Base-by-base conservation (phyloP, 768 basidiomycete genomes). In the Tylopilus balloui region DNA sequence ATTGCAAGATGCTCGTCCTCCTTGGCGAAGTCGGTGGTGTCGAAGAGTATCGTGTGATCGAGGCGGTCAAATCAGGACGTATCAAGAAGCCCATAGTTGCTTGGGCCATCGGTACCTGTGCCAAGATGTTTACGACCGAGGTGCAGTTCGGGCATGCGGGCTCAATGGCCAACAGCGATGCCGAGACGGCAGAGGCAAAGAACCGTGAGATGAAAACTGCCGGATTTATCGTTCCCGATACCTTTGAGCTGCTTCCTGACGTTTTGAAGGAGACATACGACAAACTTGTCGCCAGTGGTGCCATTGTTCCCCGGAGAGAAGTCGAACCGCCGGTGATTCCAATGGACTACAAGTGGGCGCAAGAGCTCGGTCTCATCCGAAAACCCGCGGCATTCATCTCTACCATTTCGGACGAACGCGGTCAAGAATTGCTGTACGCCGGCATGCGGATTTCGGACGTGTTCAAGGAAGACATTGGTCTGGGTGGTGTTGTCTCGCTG, bases 311-410 rank as follows among this genome's bases (percentile, higher is more conserved):
- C 55, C 76, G 83, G 74, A 60, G 71, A 31, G 95, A 99, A 76
- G 75, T 83, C 47, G 89, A 92, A 20, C 92, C 94, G 5, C 95
- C 95, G 10, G 84, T 88, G 49, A 97, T 98, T 66, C 95, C 95
- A n/a, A 97, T 98, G 92, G 95, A 99, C 74, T 99, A 97, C 84
- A 97, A 98, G 78, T 97, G 95, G 95, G 94, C 94, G 29, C 91
- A 94, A 73, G 92, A 96, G 74, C 85, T 97, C 47, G 95, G 95
- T 49, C 84, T 99, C 66, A 94, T 98, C 74, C 87, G 95, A 67
- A 98, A 97, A 74, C 96, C 94, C 17, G 94, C 95, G 32, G 93
- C 96, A 3, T 96, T 95, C 78, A 95, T 96, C 76, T 96, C 93
- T 27, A 96, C 96, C 57, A 99, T 98, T 73, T 96, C 93, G 42